phyloP scores from a whole-genome alignment of 2,329 filamentous ascomycete species.

The Emericellopsis cladophorae region DNA sequence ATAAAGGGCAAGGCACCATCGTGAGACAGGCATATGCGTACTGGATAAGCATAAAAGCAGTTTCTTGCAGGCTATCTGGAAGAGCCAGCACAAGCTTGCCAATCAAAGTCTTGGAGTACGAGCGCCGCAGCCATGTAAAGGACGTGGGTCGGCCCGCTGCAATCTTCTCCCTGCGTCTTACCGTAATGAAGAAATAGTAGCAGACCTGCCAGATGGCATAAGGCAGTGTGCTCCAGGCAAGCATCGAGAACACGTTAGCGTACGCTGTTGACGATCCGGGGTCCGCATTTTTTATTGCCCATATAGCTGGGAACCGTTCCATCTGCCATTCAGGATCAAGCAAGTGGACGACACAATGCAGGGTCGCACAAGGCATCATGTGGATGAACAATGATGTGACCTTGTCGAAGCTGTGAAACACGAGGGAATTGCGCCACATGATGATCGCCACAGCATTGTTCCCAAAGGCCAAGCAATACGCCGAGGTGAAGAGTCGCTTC shows the following conservation, averaged over 20 bases:
- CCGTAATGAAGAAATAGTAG: conserved; percentile 93
- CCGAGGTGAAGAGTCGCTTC: conserved; percentile 81
- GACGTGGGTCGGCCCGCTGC: conserved; percentile 89
- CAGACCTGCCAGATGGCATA: conserved; percentile 86
- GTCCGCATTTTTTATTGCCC: conserved; percentile 57
- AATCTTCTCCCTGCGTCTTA: conserved; percentile 90
- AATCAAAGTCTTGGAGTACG: conserved; percentile 81
- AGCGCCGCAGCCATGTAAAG: conserved; percentile 91
- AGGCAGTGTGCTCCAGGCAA: conserved; percentile 85
- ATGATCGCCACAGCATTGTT: conserved; percentile 97
- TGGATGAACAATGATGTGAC: conserved; percentile 98
- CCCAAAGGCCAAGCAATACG: conserved; percentile 85
- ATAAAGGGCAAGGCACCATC: conserved; percentile 87
- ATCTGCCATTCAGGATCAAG: conserved; percentile 52
- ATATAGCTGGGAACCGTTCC: conserved; percentile 71
- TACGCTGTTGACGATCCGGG: conserved; percentile 72
- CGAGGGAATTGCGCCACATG: conserved; percentile 97
- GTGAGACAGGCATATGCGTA: conserved; percentile 83
- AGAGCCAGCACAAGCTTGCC: conserved; percentile 74
- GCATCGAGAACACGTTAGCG: conserved; percentile 66
- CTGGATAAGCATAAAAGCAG: conserved; percentile 92
- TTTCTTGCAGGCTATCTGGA: conserved; percentile 65
- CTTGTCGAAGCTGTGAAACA: conserved; percentile 98
- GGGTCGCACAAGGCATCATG: conserved; percentile 91
- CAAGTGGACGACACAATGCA: conserved; percentile 87